phyloP scores from a whole-genome alignment of 2,329 filamentous ascomycete genomes.

The Nigrospora oryzae region DNA sequence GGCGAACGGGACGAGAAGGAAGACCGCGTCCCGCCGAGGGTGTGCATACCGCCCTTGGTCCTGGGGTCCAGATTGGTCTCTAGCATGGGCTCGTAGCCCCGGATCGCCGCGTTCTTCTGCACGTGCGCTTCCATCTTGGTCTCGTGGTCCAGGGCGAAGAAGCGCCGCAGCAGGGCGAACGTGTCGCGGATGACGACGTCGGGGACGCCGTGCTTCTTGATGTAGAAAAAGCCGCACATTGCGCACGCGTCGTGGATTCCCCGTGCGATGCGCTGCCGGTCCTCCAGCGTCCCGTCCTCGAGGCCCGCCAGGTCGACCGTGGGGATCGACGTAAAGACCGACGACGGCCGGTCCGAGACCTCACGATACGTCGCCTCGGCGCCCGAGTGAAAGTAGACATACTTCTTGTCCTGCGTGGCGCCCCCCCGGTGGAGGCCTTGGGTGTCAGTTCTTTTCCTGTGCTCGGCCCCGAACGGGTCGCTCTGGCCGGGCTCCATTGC shows the following conservation, averaged over 20 bases:
- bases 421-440: too few relatives aligned
- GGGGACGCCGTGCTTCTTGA: conserved; percentile 22
- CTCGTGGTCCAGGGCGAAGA: conserved; percentile 20
- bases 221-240: conserved; percentile 19
- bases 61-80: conserved; percentile 21
- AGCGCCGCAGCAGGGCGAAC: conserved; percentile 16
- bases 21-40: too few relatives aligned
- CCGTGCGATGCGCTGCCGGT: conserved; percentile 12
- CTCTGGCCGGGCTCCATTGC: too few relatives aligned
- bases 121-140: conserved; percentile 25
- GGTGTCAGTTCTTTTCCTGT: too few relatives aligned
- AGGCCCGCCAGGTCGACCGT: conserved; percentile 19
- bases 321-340: conserved; percentile 20
- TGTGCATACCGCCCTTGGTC: conserved; percentile 13
- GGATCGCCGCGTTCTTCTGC: conserved; percentile 23
- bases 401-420: conserved; percentile 9
- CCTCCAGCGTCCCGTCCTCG: conserved; percentile 11
- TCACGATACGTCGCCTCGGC: conserved; percentile 20
- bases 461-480: too few relatives aligned
- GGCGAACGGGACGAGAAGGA: too few relatives aligned
- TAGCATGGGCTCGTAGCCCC: conserved; percentile 24
- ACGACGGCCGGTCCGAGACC: conserved; percentile 14
- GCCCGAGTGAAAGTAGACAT: conserved; percentile 23
- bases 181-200: conserved; percentile 10
- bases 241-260: conserved; percentile 16